phyloP scores from a whole-genome alignment of 441 rosid species.

The Dalechampia spathulata region DNA sequence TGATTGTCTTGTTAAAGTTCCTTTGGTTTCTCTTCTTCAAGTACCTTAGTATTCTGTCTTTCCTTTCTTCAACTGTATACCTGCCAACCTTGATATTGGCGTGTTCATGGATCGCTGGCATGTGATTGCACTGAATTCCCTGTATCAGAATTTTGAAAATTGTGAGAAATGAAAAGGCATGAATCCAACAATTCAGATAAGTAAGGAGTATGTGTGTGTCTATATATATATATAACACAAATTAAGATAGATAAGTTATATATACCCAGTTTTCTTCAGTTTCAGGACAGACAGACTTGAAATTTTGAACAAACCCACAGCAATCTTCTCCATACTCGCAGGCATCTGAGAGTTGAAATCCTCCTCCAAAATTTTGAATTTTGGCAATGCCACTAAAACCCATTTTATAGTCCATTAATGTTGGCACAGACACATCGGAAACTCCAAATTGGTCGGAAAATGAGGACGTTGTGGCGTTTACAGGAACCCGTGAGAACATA shows the following conservation, averaged over 20 bases:
- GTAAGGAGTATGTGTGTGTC: too few species aligned
- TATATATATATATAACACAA: too few species aligned
- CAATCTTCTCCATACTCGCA: constrained; percentile 46
- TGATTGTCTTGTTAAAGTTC: constrained; percentile 90
- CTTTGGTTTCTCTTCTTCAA: constrained; percentile 90
- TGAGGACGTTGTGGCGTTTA: not conserved
- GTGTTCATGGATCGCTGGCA: constrained; percentile 27
- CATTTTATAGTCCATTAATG: constrained; percentile 27
- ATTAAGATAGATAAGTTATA: not conserved
- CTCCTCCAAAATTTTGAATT: constrained; percentile 24
- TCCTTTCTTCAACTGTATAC: constrained; percentile 79
- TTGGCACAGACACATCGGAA: constrained; percentile 29
- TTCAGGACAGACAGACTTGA: constrained; percentile 37
- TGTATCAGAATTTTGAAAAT: too few species aligned
- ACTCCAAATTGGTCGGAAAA: constrained; percentile 38
- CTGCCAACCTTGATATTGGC: constrained; percentile 52
- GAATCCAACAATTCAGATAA: too few species aligned
- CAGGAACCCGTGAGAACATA: constrained; percentile 15
- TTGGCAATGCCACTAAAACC: constrained; percentile 21
- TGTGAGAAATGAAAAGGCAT: too few species aligned
- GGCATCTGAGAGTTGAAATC: constrained; percentile 26
- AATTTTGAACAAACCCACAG: constrained; percentile 35
- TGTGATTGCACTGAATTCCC: constrained; percentile 43
- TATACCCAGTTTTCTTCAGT: constrained; percentile 42
- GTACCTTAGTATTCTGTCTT: constrained; percentile 78